These are phyloP conservation scores for Mycena maculata DNA, from an alignment of 768 basidiomycete species.

Conservation along the genomic window DNA sequence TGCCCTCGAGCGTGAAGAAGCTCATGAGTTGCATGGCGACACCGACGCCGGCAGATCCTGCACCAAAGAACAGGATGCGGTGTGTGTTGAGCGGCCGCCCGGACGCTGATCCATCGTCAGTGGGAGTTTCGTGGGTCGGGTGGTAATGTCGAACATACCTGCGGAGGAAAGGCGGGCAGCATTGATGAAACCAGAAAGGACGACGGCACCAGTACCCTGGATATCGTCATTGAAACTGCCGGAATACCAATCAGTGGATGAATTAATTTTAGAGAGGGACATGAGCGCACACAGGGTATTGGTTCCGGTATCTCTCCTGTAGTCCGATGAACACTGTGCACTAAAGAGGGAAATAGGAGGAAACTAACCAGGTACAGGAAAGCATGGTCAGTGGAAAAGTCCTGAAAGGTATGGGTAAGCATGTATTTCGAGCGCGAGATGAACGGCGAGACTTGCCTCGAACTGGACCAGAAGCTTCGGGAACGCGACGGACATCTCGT, in stretches of 20 bases:
- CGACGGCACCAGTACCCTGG: constrained; percentile 91
- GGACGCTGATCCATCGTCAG: constrained; percentile 54
- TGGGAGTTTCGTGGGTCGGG: background rate
- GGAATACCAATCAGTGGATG: background rate
- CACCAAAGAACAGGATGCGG: constrained; percentile 92
- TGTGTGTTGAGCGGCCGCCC: constrained; percentile 76
- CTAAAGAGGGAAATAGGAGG: background rate
- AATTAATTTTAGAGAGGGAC: background rate
- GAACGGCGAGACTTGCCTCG: constrained; percentile 58
- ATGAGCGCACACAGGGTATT: constrained; percentile 65
- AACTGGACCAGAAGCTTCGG: constrained; percentile 90
- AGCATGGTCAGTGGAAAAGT: constrained; percentile 93
- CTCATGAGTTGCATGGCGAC: constrained; percentile 90
- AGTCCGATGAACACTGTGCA: background rate
- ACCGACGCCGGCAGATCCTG: constrained; percentile 92
- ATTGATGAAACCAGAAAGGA: constrained; percentile 90
- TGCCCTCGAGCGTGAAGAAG: constrained; percentile 87
- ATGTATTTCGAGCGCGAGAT: background rate
- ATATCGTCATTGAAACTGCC: constrained; percentile 87
- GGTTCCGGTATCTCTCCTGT: constrained; percentile 59
- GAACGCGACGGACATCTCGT: constrained; percentile 77
- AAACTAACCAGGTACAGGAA: constrained; percentile 79
- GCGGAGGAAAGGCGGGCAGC: constrained; percentile 82
- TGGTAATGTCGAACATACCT: background rate
- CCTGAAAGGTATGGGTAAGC: constrained; percentile 53